Percentiles rank a stretch among this genome's conserved stretches.
Evolutionary conservation across 306 rosid genomes (phyloP).

Genomic region (Cyamopsis tetragonoloba): DNA sequence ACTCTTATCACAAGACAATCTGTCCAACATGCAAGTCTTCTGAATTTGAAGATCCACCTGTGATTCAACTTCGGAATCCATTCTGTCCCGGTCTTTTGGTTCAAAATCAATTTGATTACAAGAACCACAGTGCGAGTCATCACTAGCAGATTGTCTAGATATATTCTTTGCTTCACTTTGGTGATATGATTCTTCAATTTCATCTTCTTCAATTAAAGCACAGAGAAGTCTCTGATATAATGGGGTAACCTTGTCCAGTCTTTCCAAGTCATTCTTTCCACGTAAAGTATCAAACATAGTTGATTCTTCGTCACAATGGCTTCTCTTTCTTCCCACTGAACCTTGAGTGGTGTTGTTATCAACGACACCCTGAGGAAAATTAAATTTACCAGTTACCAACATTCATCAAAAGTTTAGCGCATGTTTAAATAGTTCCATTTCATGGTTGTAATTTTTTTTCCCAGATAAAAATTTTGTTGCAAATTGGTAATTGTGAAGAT

Average conservation of each 20-base stretch:
- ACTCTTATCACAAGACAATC: conserved; percentile 67
- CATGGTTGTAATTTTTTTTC: not conserved
- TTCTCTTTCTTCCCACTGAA: conserved; percentile 49
- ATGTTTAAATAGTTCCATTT: conserved; percentile 13
- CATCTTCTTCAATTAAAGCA: conserved; percentile 81
- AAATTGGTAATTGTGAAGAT: conserved; percentile 18
- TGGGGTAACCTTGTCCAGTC: conserved; percentile 54
- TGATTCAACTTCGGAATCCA: conserved; percentile 86
- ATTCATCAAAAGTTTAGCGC: conserved; percentile 7
- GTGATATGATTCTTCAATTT: conserved; percentile 59
- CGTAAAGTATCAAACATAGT: conserved; percentile 42
- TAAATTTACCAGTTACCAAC: conserved; percentile 8
- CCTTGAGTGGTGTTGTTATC: conserved; percentile 39
- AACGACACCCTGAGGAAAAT: conserved; percentile 50
- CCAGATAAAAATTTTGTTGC: conserved; percentile 5
- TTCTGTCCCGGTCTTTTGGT: conserved; percentile 72
- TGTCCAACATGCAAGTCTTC: conserved; percentile 57
- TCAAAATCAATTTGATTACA: conserved; percentile 78
- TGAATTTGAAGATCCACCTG: conserved; percentile 49
- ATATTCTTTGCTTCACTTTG: conserved; percentile 56
- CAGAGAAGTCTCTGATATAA: conserved; percentile 84
- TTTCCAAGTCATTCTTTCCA: conserved; percentile 47
- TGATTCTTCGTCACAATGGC: conserved; percentile 33
- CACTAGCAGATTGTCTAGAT: conserved; percentile 68
- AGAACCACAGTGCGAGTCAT: conserved; percentile 90